These are phyloP conservation scores for Ceriops decandra DNA, from an alignment of 345 rosid species.

Conservation along the genomic window DNA sequence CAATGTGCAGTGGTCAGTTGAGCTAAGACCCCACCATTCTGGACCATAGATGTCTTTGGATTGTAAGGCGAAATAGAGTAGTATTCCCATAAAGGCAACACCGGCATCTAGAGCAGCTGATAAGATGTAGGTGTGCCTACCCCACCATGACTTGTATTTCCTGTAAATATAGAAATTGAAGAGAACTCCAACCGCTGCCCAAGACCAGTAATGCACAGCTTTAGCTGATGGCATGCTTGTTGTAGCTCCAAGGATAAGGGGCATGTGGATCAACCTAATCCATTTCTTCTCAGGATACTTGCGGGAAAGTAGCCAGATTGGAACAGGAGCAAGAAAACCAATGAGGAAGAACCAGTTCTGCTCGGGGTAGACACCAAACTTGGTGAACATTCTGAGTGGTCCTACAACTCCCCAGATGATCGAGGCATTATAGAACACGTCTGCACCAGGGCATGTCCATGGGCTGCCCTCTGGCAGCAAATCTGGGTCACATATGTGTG, in stretches of 20 bases:
- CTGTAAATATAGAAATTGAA: constrained; percentile 65
- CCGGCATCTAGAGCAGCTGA: constrained; percentile 88
- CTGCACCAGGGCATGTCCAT: constrained; percentile 76
- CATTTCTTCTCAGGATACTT: constrained; percentile 67
- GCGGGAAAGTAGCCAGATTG: constrained; percentile 51
- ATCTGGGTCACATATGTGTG: constrained; percentile 55
- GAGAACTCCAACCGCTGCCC: constrained; percentile 60
- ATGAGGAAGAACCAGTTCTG: constrained; percentile 81
- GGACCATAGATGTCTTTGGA: constrained; percentile 48
- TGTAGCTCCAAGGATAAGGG: constrained; percentile 49
- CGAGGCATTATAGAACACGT: constrained; percentile 80
- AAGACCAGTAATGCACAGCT: constrained; percentile 55
- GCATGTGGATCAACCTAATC: constrained; percentile 54
- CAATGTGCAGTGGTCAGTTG: constrained; percentile 53
- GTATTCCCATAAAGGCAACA: constrained; percentile 57
- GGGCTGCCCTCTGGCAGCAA: constrained; percentile 68
- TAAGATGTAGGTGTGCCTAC: constrained; percentile 57
- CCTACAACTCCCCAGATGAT: constrained; percentile 90
- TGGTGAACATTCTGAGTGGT: constrained; percentile 67
- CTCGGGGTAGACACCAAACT: constrained; percentile 47
- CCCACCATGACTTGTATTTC: constrained; percentile 69
- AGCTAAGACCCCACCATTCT: constrained; percentile 64
- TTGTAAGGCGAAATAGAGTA: constrained; percentile 60
- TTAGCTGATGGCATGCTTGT: constrained; percentile 53
- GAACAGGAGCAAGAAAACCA: constrained; percentile 73